A percentile compares a stretch with the other conserved stretches of the same genome.
Conservation (phyloP, 2,329 filamentous ascomycete species). For the Helminthosporium solani region DNA sequence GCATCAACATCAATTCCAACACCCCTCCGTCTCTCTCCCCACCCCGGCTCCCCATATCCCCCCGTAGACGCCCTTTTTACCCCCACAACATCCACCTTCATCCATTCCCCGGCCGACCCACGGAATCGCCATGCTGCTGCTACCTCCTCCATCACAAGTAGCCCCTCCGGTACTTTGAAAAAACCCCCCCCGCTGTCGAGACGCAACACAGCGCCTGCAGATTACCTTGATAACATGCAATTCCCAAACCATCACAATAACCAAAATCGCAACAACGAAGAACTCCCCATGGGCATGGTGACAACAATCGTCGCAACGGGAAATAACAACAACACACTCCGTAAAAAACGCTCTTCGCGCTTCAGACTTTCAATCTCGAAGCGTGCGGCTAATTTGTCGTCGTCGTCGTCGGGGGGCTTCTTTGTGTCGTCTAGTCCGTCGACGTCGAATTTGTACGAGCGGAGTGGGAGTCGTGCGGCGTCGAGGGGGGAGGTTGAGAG, state of each 20-base stretch:
- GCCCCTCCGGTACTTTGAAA: slow-evolving; percentile 5
- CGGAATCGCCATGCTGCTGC: too few species aligned
- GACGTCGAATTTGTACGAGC: slow-evolving; percentile 1
- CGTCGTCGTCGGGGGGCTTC: slow-evolving; percentile 3
- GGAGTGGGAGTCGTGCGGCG: slow-evolving; percentile 7
- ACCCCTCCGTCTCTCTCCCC: slow-evolving; percentile 5
- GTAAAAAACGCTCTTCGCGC: slow-evolving; percentile 7
- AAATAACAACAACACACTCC: background rate
- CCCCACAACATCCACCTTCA: slow-evolving; percentile 16
- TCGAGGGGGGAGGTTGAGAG: background rate
- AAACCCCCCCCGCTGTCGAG: slow-evolving; percentile 6
- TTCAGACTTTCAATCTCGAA: slow-evolving; percentile 8
- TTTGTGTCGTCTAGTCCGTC: slow-evolving; percentile 1
- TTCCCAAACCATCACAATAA: background rate
- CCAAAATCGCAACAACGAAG: background rate
- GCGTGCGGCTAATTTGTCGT: background rate
- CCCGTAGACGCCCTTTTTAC: slow-evolving; percentile 10
- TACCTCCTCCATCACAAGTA: slow-evolving; percentile 1
- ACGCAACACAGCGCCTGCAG: slow-evolving; percentile 18
- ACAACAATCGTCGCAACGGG: slow-evolving; percentile 11
- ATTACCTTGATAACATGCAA: slow-evolving; percentile 4
- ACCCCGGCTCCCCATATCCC: slow-evolving; percentile 6
- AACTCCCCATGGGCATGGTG: slow-evolving; percentile 3
- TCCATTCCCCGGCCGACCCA: slow-evolving; percentile 15
- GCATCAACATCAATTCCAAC: slow-evolving; percentile 2